These are phyloP conservation scores for Naganishia sp. DNA, from an alignment of 1,284 basidiomycete genomes.

Conservation along the genomic window DNA sequence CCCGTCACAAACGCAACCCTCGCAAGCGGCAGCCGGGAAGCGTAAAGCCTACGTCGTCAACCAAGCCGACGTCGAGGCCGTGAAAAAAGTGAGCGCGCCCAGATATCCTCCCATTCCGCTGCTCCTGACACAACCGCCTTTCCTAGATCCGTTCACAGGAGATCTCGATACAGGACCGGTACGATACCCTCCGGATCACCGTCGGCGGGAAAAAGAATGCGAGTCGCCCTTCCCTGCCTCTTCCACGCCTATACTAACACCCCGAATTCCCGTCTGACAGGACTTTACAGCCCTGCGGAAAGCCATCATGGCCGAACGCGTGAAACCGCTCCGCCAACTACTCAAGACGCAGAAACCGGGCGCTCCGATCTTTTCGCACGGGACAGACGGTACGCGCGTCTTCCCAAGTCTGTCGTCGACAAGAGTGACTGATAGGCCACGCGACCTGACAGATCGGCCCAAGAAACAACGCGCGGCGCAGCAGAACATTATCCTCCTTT, in stretches of 20 bases:
- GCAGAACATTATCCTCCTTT: slow-evolving; percentile 89
- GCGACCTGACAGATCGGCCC: slow-evolving; percentile 18
- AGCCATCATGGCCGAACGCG: slow-evolving; percentile 30
- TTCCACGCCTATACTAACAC: background rate
- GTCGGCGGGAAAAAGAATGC: slow-evolving; percentile 71
- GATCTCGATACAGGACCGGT: slow-evolving; percentile 72
- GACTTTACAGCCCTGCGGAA: slow-evolving; percentile 34
- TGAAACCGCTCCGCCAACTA: slow-evolving; percentile 30
- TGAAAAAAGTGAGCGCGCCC: slow-evolving; percentile 60
- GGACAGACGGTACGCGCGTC: background rate
- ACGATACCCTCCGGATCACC: slow-evolving; percentile 63
- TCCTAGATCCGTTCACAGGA: slow-evolving; percentile 66
- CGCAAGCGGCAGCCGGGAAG: background rate
- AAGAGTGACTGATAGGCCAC: too few relatives aligned
- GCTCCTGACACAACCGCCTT: background rate
- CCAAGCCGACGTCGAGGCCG: slow-evolving; percentile 72
- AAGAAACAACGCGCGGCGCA: slow-evolving; percentile 51
- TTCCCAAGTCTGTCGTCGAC: too few relatives aligned
- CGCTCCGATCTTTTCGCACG: background rate
- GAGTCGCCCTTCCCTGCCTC: slow-evolving; percentile 38
- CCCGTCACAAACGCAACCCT: background rate
- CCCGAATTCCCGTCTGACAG: background rate
- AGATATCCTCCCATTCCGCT: too few relatives aligned
- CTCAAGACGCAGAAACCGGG: slow-evolving; percentile 37
- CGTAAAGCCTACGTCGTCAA: slow-evolving; percentile 77